Base-by-base conservation (phyloP, 495 filamentous ascomycete genomes). In the Xylaria longipes region DNA sequence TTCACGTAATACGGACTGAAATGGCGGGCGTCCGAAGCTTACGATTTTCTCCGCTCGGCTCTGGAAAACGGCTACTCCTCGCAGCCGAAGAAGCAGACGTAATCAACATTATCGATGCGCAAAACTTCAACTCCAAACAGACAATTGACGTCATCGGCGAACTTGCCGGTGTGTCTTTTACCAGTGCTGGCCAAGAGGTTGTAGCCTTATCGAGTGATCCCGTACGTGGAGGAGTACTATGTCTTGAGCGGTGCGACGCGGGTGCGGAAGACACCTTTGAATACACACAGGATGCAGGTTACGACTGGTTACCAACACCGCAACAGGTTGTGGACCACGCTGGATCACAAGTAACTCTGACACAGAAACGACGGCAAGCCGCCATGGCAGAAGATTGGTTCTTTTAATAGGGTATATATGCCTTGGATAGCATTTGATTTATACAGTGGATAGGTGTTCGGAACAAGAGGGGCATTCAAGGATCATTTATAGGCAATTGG, bases 71-170 rank as follows among this genome's bases (percentile, higher is more conserved):
- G 12, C 89, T 95, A 0, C 85, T 98, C 6, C 86, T 95, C 12
- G 88, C 92, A 54, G 91, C 91, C 12, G 95, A 98, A 76, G 92
- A 93, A 43, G 93, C 94, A 5, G 95, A 98, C 77, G 89, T 91
- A 52, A 85, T 98, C 62, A 89, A 88, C 45, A 83, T 97, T 43
- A 89, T 97, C 70, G 91, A 97, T 69, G 93, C 92, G 22, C 84
- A 85, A 72, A 89, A 86, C 14, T 94, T 88, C 79, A 80, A 83
- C 11, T 85, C 86, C 15, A 89, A 89, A 69, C 95, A 97, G 76
- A 91, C 89, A 11, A 81, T 97, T 3, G 92, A 94, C 72, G 91
- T 97, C 76, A 97, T 97, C 75, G 94, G 95, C 20, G 92, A 95
- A 73, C 88, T 97, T 35, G 93, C 89, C 4, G 95, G 95, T 4